A percentile compares a stretch with the other conserved stretches of the same genome.
These are phyloP conservation scores for Geranium incanum DNA, from an alignment of 441 rosid genomes.

Conservation along the genomic window DNA sequence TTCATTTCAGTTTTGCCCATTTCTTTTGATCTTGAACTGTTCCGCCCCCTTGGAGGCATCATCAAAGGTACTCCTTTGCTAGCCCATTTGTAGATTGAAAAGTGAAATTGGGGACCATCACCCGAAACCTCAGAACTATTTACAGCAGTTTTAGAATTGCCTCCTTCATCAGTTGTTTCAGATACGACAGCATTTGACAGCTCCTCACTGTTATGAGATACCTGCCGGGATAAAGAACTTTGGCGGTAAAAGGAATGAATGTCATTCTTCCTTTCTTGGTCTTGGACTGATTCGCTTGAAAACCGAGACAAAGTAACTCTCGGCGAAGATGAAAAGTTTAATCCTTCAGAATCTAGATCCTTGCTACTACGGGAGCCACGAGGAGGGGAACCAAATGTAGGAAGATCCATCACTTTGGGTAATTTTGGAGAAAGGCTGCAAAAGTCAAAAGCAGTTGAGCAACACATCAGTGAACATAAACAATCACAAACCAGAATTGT, in stretches of 20 bases:
- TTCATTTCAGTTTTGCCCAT: slow-evolving; percentile 34
- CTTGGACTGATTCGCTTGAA: slow-evolving; percentile 33
- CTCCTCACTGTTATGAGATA: slow-evolving; percentile 22
- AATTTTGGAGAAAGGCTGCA: slow-evolving; percentile 58
- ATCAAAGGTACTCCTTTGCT: slow-evolving; percentile 54
- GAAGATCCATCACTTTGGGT: slow-evolving; percentile 48
- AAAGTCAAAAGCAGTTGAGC: slow-evolving; percentile 20
- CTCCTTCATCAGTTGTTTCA: slow-evolving; percentile 25
- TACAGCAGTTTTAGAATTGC: slow-evolving; percentile 21
- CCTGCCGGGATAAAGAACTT: slow-evolving; percentile 33
- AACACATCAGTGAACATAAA: slow-evolving; percentile 5
- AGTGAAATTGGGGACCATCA: slow-evolving; percentile 49
- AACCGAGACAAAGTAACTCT: slow-evolving; percentile 43
- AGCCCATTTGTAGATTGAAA: slow-evolving; percentile 95
- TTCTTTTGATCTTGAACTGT: slow-evolving; percentile 34
- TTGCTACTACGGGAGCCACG: slow-evolving; percentile 32
- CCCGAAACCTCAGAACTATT: slow-evolving; percentile 21
- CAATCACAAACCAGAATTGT: slow-evolving; percentile 18
- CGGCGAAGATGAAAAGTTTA: slow-evolving; percentile 22
- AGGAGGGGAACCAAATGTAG: slow-evolving; percentile 46
- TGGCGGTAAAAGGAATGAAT: slow-evolving; percentile 21
- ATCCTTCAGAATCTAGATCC: slow-evolving; percentile 32
- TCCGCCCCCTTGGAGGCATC: slow-evolving; percentile 39
- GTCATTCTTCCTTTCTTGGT: slow-evolving; percentile 25
- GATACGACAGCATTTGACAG: slow-evolving; percentile 17